Evolutionary conservation across 345 rosid genomes (phyloP).

Genomic region (Syzygium oleosum): DNA sequence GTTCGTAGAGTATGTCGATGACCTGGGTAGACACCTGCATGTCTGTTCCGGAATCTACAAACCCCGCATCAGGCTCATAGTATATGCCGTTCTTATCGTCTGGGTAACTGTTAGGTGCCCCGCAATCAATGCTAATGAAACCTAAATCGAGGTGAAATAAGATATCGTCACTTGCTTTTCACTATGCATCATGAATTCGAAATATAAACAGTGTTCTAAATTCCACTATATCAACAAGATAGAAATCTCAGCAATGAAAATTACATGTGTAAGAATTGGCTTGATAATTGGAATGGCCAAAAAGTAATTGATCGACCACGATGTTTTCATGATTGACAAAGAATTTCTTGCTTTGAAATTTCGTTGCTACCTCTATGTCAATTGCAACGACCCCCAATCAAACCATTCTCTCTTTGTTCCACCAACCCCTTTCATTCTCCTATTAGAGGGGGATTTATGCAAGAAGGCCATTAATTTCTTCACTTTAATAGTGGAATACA

Average conservation of each 20-base stretch:
- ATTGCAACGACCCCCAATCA: too few species aligned
- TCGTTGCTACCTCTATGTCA: too few species aligned
- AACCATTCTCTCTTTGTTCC: too few species aligned
- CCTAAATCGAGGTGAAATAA: neutral
- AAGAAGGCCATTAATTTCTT: too few species aligned
- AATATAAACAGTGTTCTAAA: too few species aligned
- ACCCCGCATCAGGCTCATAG: constrained; percentile 5
- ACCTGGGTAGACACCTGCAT: neutral
- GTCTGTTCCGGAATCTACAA: constrained; percentile 3
- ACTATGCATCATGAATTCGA: neutral
- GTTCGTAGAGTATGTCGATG: neutral
- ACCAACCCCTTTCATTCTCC: too few species aligned
- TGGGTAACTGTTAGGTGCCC: constrained; percentile 1
- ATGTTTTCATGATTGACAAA: too few species aligned
- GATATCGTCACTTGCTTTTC: neutral
- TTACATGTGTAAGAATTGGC: neutral
- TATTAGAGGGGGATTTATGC: too few species aligned
- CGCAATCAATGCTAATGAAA: constrained; percentile 22
- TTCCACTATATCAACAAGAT: neutral
- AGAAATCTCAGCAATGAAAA: neutral
- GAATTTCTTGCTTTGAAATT: too few species aligned
- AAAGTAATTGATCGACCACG: too few species aligned
- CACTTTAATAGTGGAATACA: too few species aligned
- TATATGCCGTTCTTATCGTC: neutral
- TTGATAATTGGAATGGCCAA: neutral